Conservation (phyloP, 2,329 filamentous ascomycete species). For the Sarocladium strictum region DNA sequence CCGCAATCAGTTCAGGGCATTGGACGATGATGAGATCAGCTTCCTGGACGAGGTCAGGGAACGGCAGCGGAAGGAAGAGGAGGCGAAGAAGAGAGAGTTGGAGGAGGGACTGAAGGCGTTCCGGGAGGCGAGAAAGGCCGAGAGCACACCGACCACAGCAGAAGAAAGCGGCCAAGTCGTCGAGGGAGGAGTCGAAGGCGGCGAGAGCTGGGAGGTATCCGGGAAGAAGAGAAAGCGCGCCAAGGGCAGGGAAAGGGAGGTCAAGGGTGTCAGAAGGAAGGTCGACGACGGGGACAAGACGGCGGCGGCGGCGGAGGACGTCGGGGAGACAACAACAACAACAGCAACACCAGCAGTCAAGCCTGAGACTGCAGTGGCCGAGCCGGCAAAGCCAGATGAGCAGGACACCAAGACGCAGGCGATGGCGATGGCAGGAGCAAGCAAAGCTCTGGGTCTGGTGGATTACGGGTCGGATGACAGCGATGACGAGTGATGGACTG, state of each 20-base stretch:
- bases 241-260: conserved; percentile 25
- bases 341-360: conserved; percentile 6
- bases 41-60: conserved; percentile 60
- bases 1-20: conserved; percentile 69
- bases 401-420: conserved; percentile 2
- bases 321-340: neutral
- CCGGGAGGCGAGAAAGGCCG: conserved; percentile 39
- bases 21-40: conserved; percentile 75
- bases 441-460: conserved; percentile 35
- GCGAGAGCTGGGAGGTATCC: conserved; percentile 27
- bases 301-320: conserved; percentile 10
- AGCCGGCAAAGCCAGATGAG: conserved; percentile 1
- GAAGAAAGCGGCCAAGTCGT: conserved; percentile 14
- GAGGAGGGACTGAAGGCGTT: conserved; percentile 53
- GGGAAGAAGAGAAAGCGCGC: conserved; percentile 32
- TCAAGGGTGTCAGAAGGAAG: conserved; percentile 22
- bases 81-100: conserved; percentile 46
- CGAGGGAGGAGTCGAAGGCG: conserved; percentile 16
- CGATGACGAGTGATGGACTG: conserved; percentile 33
- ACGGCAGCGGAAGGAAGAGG: conserved; percentile 46
- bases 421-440: too few relatives aligned
- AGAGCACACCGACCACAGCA: conserved; percentile 17
- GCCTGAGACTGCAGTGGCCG: neutral
- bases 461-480: conserved; percentile 49
- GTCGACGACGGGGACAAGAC: conserved; percentile 13